Conservation (phyloP, 345 rosid genomes). For the Aegle marmelos region DNA sequence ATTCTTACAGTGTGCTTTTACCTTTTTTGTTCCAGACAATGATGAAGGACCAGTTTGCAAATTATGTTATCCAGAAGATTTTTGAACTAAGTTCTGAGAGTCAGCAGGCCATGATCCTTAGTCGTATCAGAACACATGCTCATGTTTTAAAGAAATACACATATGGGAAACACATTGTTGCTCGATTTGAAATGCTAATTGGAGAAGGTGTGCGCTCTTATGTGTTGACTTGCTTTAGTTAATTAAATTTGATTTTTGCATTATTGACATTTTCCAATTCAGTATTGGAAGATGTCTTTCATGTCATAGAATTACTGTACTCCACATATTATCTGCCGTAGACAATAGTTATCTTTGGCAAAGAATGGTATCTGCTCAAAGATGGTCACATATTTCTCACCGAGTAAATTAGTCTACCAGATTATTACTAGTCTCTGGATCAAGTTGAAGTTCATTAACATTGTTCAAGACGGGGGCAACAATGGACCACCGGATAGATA, state of each 20-base stretch:
- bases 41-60: constrained; percentile 80
- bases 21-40: constrained; percentile 33
- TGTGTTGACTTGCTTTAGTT: neutral
- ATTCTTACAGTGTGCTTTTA: neutral
- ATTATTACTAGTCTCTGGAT: neutral
- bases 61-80: constrained; percentile 72
- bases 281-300: neutral
- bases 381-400: neutral
- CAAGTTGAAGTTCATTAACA: neutral
- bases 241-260: neutral
- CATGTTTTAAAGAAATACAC: constrained; percentile 74
- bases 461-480: neutral
- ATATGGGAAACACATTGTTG: constrained; percentile 73
- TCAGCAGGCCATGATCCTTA: constrained; percentile 43
- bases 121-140: constrained; percentile 44
- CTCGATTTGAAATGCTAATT: constrained; percentile 55
- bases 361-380: neutral
- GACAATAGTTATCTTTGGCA: neutral
- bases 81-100: constrained; percentile 48
- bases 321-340: neutral
- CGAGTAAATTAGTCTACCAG: neutral
- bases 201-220: constrained; percentile 42
- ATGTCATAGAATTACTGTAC: neutral
- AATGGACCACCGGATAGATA: neutral
- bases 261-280: neutral